Evolutionary conservation across 2,329 filamentous ascomycete species (phyloP), one percentile per base, ranked within the genome.

Genomic region (Fusarium tjaetaba): DNA sequence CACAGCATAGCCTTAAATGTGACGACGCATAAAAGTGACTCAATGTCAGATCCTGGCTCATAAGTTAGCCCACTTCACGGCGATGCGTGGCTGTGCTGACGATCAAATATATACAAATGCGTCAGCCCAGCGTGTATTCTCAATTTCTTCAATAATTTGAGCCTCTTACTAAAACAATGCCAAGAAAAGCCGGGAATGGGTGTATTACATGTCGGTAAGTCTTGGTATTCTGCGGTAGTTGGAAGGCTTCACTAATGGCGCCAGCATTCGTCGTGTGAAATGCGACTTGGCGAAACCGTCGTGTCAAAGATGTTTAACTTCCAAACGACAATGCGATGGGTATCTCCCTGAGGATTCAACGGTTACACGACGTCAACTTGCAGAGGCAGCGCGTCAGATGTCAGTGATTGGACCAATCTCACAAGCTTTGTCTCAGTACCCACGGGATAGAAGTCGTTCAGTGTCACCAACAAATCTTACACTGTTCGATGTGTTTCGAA

Each of bases 401-500:
- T 69, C 76, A 14, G 68, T 77, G 15, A 63, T 81, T 7, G 81
- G 80, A 0, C 82, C 81, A 1, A 79, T 80, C 14, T 78, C 76
- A 5, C 66, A 68, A 28, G 73, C 76, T 11, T 42, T 78, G 1
- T 65, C 68, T 1, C 73, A 76, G 53, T 76, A 76, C 16, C 76
- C 76, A 3, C 65, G 46, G 26, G 48, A 56, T 28, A 56, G 48
- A 14, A 55, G 41, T 38, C 63, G 49, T 11, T 68, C 66, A 24
- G 24, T 56, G 6, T 62, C 61, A 18, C 67, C 73, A 7, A 72
- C 75, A 13, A 65, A 68, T 9, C 32, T 73, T 20, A 75, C 73
- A 8, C 52, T 78, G 2, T 83, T 83, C 28, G 82, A 83, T 64
- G 78, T 82, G 57, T 83, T 83, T 73, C 79, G 82, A 4, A 74